phyloP scores from a whole-genome alignment of 1,139 yeast genomes.

The Suhomyces bokatorum region DNA sequence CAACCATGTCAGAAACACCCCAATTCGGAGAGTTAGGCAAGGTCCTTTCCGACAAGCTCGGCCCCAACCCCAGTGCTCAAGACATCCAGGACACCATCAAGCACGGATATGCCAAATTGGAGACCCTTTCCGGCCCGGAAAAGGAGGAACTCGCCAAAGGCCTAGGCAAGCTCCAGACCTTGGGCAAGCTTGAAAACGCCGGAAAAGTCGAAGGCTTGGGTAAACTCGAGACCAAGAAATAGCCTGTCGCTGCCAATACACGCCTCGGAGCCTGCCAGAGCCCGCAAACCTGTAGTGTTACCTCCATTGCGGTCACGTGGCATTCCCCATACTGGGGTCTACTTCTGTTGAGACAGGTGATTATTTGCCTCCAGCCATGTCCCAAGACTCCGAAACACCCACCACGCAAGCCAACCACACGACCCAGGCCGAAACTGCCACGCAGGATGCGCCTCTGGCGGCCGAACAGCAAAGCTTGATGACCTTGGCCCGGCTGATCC shows the following conservation, averaged over 20 bases:
- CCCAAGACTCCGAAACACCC: too few species aligned
- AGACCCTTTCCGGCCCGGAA: slow-evolving; percentile 10
- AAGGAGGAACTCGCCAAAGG: slow-evolving; percentile 14
- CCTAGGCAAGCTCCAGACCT: slow-evolving; percentile 14
- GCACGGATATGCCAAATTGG: slow-evolving; percentile 16
- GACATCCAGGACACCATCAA: slow-evolving; percentile 12
- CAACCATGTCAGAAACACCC: slow-evolving; percentile 9
- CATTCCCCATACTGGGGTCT: not conserved
- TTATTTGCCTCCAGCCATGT: too few species aligned
- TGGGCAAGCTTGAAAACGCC: slow-evolving; percentile 11
- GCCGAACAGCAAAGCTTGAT: slow-evolving; percentile 22
- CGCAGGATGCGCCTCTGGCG: slow-evolving; percentile 16
- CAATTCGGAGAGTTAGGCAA: slow-evolving; percentile 31
- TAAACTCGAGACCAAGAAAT: slow-evolving; percentile 13
- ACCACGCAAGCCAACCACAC: not conserved
- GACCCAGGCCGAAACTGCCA: not conserved
- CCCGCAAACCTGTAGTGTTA: too few species aligned
- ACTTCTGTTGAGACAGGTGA: too few species aligned
- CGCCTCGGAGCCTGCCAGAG: not conserved
- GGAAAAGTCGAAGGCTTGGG: slow-evolving; percentile 6
- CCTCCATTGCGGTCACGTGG: not conserved
- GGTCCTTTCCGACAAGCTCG: slow-evolving; percentile 15
- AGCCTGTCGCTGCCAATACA: not conserved
- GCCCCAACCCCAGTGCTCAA: slow-evolving; percentile 12
- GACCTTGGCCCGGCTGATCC: slow-evolving; percentile 19